These are phyloP conservation scores for Phytomonas sp. DNA, from an alignment of 208 protist species.

Conservation along the genomic window DNA sequence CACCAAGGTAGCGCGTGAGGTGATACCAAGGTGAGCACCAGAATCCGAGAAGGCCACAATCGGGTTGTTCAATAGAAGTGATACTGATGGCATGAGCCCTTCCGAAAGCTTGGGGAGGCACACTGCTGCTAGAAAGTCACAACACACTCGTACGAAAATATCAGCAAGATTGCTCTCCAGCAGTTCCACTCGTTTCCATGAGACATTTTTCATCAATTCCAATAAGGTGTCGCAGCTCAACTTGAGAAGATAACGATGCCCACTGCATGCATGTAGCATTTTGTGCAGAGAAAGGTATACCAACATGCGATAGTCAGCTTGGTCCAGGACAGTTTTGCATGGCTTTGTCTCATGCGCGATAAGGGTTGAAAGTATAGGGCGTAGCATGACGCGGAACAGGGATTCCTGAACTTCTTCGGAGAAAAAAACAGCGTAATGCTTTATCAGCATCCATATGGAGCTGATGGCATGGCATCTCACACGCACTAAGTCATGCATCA, in stretches of 20 bases:
- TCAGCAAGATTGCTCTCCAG: conserved; percentile 39
- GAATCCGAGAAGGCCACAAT: background rate
- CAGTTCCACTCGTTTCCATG: conserved; percentile 20
- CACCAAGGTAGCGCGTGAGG: background rate
- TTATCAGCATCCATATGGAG: conserved; percentile 50
- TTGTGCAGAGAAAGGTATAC: conserved; percentile 52
- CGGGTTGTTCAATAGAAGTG: background rate
- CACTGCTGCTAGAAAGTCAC: conserved; percentile 33
- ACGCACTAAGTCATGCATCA: conserved; percentile 57
- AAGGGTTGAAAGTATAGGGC: conserved; percentile 48
- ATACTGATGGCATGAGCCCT: background rate
- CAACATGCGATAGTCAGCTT: conserved; percentile 64
- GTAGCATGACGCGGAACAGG: conserved; percentile 58
- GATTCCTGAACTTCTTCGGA: conserved; percentile 43
- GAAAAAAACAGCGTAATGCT: conserved; percentile 48
- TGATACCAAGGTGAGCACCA: background rate
- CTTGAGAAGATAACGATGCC: conserved; percentile 25
- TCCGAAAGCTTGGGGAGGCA: conserved; percentile 9
- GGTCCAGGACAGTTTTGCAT: background rate
- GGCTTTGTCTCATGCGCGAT: conserved; percentile 26
- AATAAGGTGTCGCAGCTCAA: conserved; percentile 41
- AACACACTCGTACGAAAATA: conserved; percentile 39
- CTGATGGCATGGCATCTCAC: conserved; percentile 61
- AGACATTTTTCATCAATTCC: conserved; percentile 17
- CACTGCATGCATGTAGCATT: conserved; percentile 53